Evolutionary conservation across 441 rosid genomes (phyloP).

Genomic region (Adansonia madagascariensis): DNA sequence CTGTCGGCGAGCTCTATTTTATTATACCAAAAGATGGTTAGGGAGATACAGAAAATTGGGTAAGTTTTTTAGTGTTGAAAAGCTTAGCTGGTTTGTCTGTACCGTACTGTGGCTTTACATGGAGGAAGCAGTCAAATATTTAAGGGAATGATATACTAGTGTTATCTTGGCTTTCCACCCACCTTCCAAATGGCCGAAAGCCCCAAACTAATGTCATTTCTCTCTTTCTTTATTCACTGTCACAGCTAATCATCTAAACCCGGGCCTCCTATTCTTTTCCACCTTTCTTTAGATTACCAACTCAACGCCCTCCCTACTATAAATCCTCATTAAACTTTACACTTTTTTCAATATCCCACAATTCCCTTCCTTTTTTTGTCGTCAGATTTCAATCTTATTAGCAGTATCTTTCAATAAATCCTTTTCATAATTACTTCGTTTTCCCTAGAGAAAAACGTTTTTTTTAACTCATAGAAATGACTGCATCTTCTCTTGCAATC

Average conservation of each 20-base stretch:
- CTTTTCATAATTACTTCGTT: background rate
- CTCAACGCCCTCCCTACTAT: background rate
- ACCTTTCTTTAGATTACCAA: background rate
- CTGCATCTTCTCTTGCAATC: slow-evolving; percentile 48
- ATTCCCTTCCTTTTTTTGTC: background rate
- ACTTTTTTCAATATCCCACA: background rate
- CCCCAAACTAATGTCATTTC: slow-evolving; percentile 30
- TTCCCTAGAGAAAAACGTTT: too few relatives aligned
- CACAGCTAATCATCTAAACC: background rate
- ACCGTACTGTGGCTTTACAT: slow-evolving; percentile 34
- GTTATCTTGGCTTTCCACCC: slow-evolving; percentile 42
- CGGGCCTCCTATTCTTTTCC: background rate
- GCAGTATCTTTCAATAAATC: background rate
- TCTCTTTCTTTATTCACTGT: slow-evolving; percentile 11
- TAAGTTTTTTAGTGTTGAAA: slow-evolving; percentile 14
- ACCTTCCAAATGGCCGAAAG: slow-evolving; percentile 50
- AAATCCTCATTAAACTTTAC: slow-evolving; percentile 17
- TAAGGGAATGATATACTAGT: slow-evolving; percentile 24
- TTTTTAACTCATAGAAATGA: background rate
- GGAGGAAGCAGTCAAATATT: slow-evolving; percentile 39
- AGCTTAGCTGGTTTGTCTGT: slow-evolving; percentile 50
- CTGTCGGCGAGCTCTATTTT: slow-evolving; percentile 43
- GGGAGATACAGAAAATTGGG: background rate
- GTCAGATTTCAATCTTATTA: background rate
- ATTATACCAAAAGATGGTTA: background rate